Evolutionary conservation across 1,284 basidiomycete species (phyloP).

Genomic region (Malassezia arunalokei): DNA sequence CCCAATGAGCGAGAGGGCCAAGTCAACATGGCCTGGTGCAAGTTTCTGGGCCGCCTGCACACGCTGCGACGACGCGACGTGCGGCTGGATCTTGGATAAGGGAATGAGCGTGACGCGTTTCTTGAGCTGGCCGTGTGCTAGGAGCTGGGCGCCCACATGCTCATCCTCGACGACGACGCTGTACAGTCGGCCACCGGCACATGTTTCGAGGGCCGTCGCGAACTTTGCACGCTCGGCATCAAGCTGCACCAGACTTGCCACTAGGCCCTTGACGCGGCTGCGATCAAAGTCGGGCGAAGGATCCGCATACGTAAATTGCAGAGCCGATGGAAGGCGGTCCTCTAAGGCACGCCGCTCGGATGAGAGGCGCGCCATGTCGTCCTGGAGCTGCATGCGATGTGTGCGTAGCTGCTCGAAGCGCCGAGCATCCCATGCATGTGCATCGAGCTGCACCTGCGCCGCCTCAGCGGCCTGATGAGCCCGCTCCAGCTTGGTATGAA

Average conservation of each 20-base stretch:
- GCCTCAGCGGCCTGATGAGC: slow-evolving; percentile 53
- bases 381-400: slow-evolving; percentile 54
- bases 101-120: slow-evolving; percentile 90
- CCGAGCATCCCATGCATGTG: slow-evolving; percentile 62
- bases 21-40: slow-evolving; percentile 66
- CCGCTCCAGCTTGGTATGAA: slow-evolving; percentile 52
- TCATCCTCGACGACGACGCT: slow-evolving; percentile 74
- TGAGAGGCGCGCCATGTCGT: slow-evolving; percentile 54
- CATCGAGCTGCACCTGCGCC: slow-evolving; percentile 52
- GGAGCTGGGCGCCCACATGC: slow-evolving; percentile 68
- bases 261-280: slow-evolving; percentile 67
- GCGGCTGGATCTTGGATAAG: slow-evolving; percentile 74
- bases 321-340: slow-evolving; percentile 55
- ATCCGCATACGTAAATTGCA: slow-evolving; percentile 72
- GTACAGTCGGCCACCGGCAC: slow-evolving; percentile 80
- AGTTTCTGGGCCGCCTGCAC: slow-evolving; percentile 61
- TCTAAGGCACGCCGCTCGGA: slow-evolving; percentile 64
- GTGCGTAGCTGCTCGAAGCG: slow-evolving; percentile 60
- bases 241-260: slow-evolving; percentile 61
- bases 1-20: slow-evolving; percentile 74
- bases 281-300: slow-evolving; percentile 75
- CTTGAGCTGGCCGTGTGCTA: slow-evolving; percentile 69
- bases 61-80: slow-evolving; percentile 61
- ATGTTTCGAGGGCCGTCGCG: slow-evolving; percentile 82
- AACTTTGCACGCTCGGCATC: slow-evolving; percentile 57